These are phyloP conservation scores for Colletotrichum sp. DNA, from an alignment of 2,329 filamentous ascomycete genomes.

Conservation along the genomic window DNA sequence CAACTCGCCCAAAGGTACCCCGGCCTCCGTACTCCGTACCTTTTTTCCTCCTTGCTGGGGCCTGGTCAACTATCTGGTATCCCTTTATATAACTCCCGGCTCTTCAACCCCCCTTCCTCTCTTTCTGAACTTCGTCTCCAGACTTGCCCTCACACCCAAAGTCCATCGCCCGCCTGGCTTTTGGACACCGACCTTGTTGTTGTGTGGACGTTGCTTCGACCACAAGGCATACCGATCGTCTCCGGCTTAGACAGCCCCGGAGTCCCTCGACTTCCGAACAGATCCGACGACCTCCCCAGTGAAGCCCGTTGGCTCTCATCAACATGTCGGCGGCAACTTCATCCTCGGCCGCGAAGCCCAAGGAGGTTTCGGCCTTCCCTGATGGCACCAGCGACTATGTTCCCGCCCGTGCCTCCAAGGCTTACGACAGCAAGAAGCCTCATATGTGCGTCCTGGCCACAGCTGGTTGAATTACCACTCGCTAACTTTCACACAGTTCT, in stretches of 20 bases:
- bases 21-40: conserved; percentile 17
- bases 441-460: conserved; percentile 60
- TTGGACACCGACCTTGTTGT: neutral
- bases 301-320: neutral
- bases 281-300: neutral
- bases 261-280: neutral
- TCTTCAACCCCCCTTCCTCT: neutral
- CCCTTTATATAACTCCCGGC: conserved; percentile 17
- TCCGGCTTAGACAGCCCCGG: neutral
- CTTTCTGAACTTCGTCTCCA: neutral
- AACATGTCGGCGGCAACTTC: conserved; percentile 27
- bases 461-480: neutral
- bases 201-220: conserved; percentile 1
- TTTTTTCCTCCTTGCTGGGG: conserved; percentile 13
- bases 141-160: neutral
- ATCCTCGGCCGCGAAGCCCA: conserved; percentile 42
- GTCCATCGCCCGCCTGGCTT: neutral
- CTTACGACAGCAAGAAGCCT: conserved; percentile 69
- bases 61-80: neutral
- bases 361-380: conserved; percentile 45
- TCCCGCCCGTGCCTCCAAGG: conserved; percentile 49
- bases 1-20: conserved; percentile 21
- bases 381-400: conserved; percentile 63
- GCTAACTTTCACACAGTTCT: conserved; percentile 41
- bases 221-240: neutral